Evolutionary conservation across 768 basidiomycete genomes (phyloP).

Genomic region (Trametes coccinea): DNA sequence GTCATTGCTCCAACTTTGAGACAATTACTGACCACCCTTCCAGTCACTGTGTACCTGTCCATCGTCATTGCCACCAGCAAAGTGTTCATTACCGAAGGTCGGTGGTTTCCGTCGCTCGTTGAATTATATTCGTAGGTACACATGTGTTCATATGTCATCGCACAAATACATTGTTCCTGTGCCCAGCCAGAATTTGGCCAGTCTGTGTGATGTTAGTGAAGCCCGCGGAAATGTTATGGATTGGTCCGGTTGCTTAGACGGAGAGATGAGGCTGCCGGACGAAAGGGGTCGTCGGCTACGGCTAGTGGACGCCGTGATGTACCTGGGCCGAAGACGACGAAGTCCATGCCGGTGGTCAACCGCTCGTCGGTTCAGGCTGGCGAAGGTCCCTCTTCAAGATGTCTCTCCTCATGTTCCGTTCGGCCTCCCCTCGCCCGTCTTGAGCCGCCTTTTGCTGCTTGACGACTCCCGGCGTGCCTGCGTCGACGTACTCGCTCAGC

Average conservation of each 20-base stretch:
- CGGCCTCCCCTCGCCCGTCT: background rate
- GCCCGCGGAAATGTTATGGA: no score
- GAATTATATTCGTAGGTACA: no score
- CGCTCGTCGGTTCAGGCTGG: slow-evolving; percentile 2
- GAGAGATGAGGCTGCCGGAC: background rate
- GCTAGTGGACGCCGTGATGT: background rate
- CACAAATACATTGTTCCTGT: no score
- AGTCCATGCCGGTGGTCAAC: slow-evolving; percentile 8
- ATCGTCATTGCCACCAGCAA: no score
- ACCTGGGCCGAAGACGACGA: background rate
- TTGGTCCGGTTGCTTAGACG: slow-evolving; percentile 5
- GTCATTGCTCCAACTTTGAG: background rate
- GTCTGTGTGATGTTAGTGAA: no score
- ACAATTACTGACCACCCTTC: background rate
- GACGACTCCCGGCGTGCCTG: background rate
- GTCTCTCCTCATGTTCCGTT: background rate
- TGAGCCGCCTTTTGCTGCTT: background rate
- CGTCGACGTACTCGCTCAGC: background rate
- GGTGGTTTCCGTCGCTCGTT: no score
- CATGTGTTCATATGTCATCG: no score
- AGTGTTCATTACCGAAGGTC: no score
- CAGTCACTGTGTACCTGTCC: background rate
- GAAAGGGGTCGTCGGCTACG: no score
- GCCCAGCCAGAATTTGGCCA: no score
- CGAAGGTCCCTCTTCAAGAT: background rate